phyloP scores from a whole-genome alignment of 73 alveolate genomes.

The Paramecium sonneborni region DNA sequence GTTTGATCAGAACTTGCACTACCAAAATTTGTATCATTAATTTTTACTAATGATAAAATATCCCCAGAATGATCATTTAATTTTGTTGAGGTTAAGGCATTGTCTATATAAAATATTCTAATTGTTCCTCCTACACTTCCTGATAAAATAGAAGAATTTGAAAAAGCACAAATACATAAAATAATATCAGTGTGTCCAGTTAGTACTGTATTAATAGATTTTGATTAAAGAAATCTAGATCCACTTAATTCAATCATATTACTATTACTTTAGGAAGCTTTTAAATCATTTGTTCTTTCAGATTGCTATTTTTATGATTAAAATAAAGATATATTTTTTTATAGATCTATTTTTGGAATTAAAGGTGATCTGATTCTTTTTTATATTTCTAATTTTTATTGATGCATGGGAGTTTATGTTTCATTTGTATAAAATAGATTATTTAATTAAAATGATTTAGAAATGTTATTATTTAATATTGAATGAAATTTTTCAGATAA shows the following conservation, averaged over 20 bases:
- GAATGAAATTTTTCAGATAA: background rate
- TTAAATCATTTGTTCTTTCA: background rate
- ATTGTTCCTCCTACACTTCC: conserved; percentile 58
- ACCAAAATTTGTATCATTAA: conserved; percentile 6
- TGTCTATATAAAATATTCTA: conserved; percentile 51
- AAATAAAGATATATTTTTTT: background rate
- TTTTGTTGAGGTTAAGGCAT: conserved; percentile 21
- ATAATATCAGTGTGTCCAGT: conserved; percentile 53
- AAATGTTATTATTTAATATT: background rate
- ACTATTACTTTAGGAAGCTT: background rate
- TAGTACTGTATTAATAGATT: conserved; percentile 25
- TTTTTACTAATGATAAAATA: conserved; percentile 14
- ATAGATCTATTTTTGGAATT: background rate
- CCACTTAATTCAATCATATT: background rate
- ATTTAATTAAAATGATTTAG: background rate
- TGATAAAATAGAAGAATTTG: background rate
- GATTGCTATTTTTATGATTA: background rate
- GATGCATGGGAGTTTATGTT: background rate
- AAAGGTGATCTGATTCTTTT: background rate
- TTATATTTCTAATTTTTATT: background rate
- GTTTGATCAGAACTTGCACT: conserved; percentile 64
- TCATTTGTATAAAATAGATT: background rate
- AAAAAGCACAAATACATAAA: conserved; percentile 44
- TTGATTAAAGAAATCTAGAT: background rate
- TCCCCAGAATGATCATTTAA: conserved; percentile 55